These are phyloP conservation scores for Dryas drummondii DNA, from an alignment of 306 rosid species.

Conservation along the genomic window DNA sequence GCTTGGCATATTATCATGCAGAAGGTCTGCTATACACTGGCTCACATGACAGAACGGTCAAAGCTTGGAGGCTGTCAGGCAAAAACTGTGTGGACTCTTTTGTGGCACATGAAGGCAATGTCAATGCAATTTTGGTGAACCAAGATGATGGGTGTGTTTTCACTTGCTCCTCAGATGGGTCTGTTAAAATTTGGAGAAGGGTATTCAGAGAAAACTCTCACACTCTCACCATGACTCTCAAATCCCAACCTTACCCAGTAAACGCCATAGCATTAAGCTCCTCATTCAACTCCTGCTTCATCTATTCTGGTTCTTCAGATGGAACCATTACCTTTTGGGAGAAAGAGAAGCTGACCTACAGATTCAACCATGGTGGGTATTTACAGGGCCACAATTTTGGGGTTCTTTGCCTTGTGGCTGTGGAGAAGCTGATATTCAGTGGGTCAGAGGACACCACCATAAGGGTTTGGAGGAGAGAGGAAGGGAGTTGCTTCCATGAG, in stretches of 20 bases:
- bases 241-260: conserved; percentile 57
- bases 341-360: conserved; percentile 54
- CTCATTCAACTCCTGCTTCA: conserved; percentile 44
- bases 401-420: conserved; percentile 56
- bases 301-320: conserved; percentile 64
- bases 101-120: conserved; percentile 53
- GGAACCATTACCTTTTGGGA: conserved; percentile 71
- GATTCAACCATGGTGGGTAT: conserved; percentile 72
- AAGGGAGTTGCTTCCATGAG: conserved; percentile 64
- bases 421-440: conserved; percentile 65
- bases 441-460: conserved; percentile 81
- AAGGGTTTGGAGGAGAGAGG: conserved; percentile 67
- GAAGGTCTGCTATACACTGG: conserved; percentile 69
- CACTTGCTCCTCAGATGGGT: conserved; percentile 73
- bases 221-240: conserved; percentile 60
- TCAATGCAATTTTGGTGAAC: conserved; percentile 54
- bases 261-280: conserved; percentile 54
- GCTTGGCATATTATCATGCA: conserved; percentile 72
- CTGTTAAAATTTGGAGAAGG: conserved; percentile 72
- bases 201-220: conserved; percentile 67
- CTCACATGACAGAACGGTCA: conserved; percentile 56
- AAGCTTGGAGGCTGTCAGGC: conserved; percentile 57
- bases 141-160: conserved; percentile 75
- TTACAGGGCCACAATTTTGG: conserved; percentile 71
- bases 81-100: conserved; percentile 57